A percentile compares a stretch with the other conserved stretches of the same genome.
phyloP scores from a whole-genome alignment of 805 yeast genomes.

The Nakazawaea anatomiae region DNA sequence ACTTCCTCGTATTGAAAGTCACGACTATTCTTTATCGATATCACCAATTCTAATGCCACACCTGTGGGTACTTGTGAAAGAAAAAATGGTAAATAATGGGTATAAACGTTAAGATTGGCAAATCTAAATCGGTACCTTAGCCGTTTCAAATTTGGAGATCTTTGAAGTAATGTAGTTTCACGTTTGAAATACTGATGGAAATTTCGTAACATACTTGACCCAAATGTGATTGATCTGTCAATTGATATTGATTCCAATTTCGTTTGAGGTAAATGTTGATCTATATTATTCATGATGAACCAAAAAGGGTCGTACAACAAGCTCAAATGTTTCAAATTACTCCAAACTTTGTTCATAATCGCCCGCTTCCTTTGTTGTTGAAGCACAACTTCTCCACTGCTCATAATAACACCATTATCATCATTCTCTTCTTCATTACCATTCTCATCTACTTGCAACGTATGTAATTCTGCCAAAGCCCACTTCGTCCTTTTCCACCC shows the following conservation, averaged over 20 bases:
- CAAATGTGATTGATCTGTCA: background rate
- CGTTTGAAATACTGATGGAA: background rate
- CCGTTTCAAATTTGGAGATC: background rate
- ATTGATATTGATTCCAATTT: background rate
- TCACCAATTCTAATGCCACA: background rate
- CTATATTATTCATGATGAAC: slow-evolving; percentile 1
- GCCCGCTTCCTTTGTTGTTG: no score
- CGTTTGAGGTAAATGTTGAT: background rate
- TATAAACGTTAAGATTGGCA: background rate
- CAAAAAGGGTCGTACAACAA: slow-evolving; percentile 1
- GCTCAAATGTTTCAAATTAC: background rate
- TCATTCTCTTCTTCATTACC: slow-evolving; percentile 2
- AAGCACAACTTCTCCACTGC: no score
- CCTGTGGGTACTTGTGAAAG: background rate
- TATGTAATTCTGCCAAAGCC: slow-evolving; percentile 12
- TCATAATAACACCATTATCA: no score
- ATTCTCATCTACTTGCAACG: slow-evolving; percentile 9
- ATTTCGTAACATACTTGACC: background rate
- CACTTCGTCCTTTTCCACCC: no score
- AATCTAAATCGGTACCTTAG: background rate
- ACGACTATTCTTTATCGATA: background rate
- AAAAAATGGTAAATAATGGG: background rate
- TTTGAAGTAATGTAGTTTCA: background rate
- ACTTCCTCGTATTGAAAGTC: background rate
- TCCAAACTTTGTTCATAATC: background rate